Conservation (phyloP, 148 eudicot genomes). For the Selenicereus undatus region DNA sequence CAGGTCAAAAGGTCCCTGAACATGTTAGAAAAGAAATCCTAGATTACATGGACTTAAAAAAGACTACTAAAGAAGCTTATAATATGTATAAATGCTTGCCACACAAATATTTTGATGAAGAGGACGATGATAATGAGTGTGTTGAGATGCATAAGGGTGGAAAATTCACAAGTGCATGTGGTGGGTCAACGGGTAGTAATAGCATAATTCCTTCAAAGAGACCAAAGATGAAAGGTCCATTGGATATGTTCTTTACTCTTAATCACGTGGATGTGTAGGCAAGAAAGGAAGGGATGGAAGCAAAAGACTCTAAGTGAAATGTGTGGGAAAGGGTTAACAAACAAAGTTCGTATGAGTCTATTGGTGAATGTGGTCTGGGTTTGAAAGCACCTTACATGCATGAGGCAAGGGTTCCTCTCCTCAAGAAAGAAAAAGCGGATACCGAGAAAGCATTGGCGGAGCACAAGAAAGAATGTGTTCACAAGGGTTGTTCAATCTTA, state of each 20-base stretch:
- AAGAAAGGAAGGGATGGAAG: background rate
- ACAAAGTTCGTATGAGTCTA: background rate
- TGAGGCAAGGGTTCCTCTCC: constrained; percentile 5
- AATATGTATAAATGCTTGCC: background rate
- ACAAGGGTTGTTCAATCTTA: background rate
- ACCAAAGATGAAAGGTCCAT: background rate
- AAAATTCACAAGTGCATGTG: too few species aligned
- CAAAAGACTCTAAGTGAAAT: background rate
- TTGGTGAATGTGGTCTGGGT: constrained; percentile 8
- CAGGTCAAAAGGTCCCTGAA: background rate
- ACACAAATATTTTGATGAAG: too few species aligned
- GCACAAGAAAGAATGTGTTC: background rate
- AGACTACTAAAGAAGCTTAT: background rate
- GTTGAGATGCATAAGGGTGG: background rate
- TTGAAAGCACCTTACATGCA: constrained; percentile 15
- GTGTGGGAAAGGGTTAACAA: background rate
- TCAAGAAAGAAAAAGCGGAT: background rate
- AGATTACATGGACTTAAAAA: background rate
- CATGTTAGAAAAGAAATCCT: background rate
- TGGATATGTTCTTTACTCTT: background rate
- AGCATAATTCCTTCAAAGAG: background rate
- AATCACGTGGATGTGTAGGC: background rate
- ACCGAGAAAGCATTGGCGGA: background rate
- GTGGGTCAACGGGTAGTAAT: background rate
- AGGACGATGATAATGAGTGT: background rate